phyloP scores from a whole-genome alignment of 345 rosid species.

The Barbarea vulgaris region DNA sequence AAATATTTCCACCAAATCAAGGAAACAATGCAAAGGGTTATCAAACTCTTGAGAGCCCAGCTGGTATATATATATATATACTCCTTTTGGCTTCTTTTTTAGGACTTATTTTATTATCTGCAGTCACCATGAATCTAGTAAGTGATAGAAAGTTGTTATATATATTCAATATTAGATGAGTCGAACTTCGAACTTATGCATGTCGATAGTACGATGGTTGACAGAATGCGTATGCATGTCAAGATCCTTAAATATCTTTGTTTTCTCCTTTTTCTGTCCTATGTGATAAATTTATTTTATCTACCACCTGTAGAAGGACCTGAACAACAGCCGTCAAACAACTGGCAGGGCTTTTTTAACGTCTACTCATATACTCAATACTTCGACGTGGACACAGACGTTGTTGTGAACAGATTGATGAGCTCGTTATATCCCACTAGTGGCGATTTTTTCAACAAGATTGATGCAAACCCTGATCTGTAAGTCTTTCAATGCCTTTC shows the following conservation, averaged over 20 bases:
- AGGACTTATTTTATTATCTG: not conserved
- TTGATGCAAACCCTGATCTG: constrained; percentile 95
- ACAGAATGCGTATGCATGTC: not conserved
- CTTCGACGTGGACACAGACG: constrained; percentile 87
- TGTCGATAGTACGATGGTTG: not conserved
- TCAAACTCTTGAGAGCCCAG: constrained; percentile 65
- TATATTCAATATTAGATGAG: not conserved
- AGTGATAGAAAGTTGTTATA: not conserved
- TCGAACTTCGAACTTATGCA: not conserved
- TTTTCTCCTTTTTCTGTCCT: constrained; percentile 2
- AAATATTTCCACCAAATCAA: constrained; percentile 65
- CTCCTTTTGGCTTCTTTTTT: not conserved
- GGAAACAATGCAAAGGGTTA: constrained; percentile 62
- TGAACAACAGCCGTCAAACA: constrained; percentile 77
- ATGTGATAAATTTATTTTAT: not conserved
- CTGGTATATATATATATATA: constrained; percentile 57
- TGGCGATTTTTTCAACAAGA: constrained; percentile 88
- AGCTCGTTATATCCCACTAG: constrained; percentile 71
- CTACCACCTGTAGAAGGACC: constrained; percentile 57
- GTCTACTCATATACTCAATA: constrained; percentile 80
- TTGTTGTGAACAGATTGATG: constrained; percentile 77
- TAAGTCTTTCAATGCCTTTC: constrained; percentile 47
- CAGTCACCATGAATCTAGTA: not conserved
- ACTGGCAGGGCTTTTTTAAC: constrained; percentile 83
- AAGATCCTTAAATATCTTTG: not conserved